Evolutionary conservation across 2,329 filamentous ascomycete genomes (phyloP).

Genomic region (Apiospora arundinis): DNA sequence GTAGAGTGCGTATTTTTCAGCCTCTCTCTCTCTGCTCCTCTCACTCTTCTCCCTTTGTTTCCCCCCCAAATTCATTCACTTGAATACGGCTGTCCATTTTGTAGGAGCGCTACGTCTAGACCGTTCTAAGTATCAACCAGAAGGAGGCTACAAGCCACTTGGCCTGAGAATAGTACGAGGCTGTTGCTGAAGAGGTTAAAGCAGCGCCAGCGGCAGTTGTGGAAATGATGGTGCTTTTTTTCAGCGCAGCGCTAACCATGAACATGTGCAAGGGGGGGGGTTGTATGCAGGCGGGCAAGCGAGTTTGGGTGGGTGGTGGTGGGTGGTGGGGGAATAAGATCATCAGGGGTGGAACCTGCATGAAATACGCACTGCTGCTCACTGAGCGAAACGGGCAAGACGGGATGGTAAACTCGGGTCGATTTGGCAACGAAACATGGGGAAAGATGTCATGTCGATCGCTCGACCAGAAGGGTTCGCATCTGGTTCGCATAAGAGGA

Average conservation of each 20-base stretch:
- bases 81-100: neutral
- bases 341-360: conserved; percentile 16
- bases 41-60: neutral
- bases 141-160: conserved; percentile 14
- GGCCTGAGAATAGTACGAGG: conserved; percentile 14
- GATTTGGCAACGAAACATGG: conserved; percentile 10
- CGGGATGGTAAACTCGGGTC: neutral
- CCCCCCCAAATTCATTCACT: neutral
- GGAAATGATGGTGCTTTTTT: conserved; percentile 21
- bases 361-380: conserved; percentile 4
- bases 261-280: conserved; percentile 5
- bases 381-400: neutral
- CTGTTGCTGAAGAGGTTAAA: conserved; percentile 14
- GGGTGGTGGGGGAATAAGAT: neutral
- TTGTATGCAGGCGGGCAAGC: neutral
- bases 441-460: conserved; percentile 13
- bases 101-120: neutral
- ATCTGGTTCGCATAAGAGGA: conserved; percentile 4
- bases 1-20: neutral
- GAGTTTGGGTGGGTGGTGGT: neutral
- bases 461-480: neutral
- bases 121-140: conserved; percentile 4
- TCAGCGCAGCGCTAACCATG: conserved; percentile 8
- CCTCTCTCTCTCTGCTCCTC: neutral
- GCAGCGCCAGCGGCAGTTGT: conserved; percentile 18